A percentile compares a stretch with the other conserved stretches of the same genome.
phyloP scores from a whole-genome alignment of 2,329 filamentous ascomycete genomes.

The Fusarium sp. region DNA sequence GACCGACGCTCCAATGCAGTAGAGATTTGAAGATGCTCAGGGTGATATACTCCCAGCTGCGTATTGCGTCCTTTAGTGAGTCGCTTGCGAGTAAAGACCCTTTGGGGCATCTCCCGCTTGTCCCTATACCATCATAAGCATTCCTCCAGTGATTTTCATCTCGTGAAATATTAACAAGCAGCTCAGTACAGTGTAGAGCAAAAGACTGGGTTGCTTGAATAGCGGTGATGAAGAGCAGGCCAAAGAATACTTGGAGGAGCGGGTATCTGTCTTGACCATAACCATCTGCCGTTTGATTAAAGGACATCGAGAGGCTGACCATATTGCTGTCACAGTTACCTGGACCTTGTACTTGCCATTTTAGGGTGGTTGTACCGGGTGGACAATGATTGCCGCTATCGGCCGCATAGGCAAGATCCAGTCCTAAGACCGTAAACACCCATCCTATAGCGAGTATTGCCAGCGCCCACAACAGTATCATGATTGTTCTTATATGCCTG shows the following conservation, averaged over 20 bases:
- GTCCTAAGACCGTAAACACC: neutral
- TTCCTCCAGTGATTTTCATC: neutral
- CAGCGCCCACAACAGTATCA: neutral
- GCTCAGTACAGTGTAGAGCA: neutral
- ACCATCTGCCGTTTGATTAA: accelerated
- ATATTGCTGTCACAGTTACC: neutral
- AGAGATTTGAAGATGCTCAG: neutral
- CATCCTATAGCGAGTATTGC: neutral
- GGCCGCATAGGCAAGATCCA: neutral
- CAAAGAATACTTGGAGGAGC: neutral
- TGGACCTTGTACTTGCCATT: neutral
- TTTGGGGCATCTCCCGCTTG: neutral
- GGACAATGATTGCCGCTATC: neutral
- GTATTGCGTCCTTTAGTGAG: neutral
- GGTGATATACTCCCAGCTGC: neutral
- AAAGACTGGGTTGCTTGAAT: neutral
- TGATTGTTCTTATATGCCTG: neutral
- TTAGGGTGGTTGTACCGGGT: neutral
- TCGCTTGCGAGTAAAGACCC: neutral
- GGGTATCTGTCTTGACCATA: neutral
- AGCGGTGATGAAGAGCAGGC: neutral
- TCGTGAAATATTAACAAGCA: neutral
- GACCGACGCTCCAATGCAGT: neutral
- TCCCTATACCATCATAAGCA: neutral
- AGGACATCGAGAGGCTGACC: neutral